Base-by-base conservation (phyloP, 2,329 filamentous ascomycete genomes). In the Stemphylium vesicarium region DNA sequence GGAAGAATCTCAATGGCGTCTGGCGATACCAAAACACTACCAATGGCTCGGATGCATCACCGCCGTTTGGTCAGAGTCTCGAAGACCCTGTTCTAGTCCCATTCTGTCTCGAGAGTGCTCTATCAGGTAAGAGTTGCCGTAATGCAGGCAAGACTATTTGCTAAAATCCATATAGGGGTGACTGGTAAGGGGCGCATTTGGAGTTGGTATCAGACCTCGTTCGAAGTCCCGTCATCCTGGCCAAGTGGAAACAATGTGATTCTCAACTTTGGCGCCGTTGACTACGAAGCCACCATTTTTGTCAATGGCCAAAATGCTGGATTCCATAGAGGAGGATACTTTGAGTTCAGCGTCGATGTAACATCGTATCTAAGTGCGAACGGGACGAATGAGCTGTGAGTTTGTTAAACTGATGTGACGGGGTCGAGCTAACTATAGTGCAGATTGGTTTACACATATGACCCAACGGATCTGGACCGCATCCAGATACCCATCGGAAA, bases 401-500 rank as follows among this genome's bases (percentile, higher is more conserved):
- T 71, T 15, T 26, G n/a, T 15, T 31, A 7, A 6, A 24, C 7
- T 2, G 16, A 5, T n/a, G 9, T 5, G 22, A 32, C 7, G 6
- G 4, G n/a, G 12, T 12, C 12, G 26, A 16, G 47, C 38, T 47
- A 22, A 39, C 9, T 0, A 39, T n/a, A 29, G 2, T 11, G 4
- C 42, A 87, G 85, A 4, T 77, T 85, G 18, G 85, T 90, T 2
- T 87, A 86, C 62, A 87, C 88, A 0, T 83, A 84, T 48, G 88
- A 91, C 56, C 88, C 88, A 0, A 90, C 88, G 0, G 88, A 90
- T 63, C 67, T 71, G 26, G 78, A 78, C 2, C 72, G 74, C 4
- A 77, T 80, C 53, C 80, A 86, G 11, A 86, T 88, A 37, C 87
- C 88, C 0, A 81, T 88, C 38, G 88, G 88, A 58, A 89, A 90